A percentile compares a stretch with the other conserved stretches of the same genome.
phyloP scores from a whole-genome alignment of 1,284 basidiomycete genomes.

The Calocybe gambosa region DNA sequence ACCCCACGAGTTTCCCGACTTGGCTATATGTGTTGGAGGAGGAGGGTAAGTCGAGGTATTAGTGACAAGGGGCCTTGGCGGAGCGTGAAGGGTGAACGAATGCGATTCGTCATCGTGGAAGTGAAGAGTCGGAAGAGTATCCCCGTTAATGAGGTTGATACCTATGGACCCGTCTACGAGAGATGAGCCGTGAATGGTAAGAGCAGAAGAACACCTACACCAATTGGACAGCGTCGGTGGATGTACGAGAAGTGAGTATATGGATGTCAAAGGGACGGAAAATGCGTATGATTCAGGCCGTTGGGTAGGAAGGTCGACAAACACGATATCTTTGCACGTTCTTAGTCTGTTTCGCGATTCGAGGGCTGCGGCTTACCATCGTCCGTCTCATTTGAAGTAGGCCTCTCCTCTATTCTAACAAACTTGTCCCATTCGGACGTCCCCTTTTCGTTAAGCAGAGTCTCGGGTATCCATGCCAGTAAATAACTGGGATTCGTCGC shows the following conservation, averaged over 20 bases:
- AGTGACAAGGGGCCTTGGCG: constrained; percentile 27
- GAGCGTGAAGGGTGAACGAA: constrained; percentile 58
- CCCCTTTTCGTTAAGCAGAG: constrained; percentile 70
- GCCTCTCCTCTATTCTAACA: constrained; percentile 69
- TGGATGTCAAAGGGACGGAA: constrained; percentile 81
- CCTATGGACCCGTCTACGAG: constrained; percentile 64
- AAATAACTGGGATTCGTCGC: constrained; percentile 67
- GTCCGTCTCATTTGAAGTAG: constrained; percentile 56
- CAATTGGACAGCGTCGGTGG: constrained; percentile 83
- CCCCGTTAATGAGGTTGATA: constrained; percentile 83
- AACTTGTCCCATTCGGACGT: constrained; percentile 81
- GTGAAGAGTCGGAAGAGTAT: constrained; percentile 85
- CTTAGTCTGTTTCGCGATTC: neutral
- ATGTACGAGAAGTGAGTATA: constrained; percentile 87
- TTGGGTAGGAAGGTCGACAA: constrained; percentile 71
- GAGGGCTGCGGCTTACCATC: constrained; percentile 45
- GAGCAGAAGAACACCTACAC: constrained; percentile 51
- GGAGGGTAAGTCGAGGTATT: constrained; percentile 56
- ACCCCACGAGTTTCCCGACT: constrained; percentile 61
- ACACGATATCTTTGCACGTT: constrained; percentile 54
- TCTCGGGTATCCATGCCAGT: constrained; percentile 83
- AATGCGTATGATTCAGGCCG: constrained; percentile 90
- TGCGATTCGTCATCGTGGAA: constrained; percentile 96
- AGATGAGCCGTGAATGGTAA: constrained; percentile 6
- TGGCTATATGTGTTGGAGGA: constrained; percentile 38